Percentiles rank a stretch among this genome's conserved stretches.
These are phyloP conservation scores for Verticillium klebahnii DNA, from an alignment of 2,329 filamentous ascomycete genomes.

Conservation along the genomic window DNA sequence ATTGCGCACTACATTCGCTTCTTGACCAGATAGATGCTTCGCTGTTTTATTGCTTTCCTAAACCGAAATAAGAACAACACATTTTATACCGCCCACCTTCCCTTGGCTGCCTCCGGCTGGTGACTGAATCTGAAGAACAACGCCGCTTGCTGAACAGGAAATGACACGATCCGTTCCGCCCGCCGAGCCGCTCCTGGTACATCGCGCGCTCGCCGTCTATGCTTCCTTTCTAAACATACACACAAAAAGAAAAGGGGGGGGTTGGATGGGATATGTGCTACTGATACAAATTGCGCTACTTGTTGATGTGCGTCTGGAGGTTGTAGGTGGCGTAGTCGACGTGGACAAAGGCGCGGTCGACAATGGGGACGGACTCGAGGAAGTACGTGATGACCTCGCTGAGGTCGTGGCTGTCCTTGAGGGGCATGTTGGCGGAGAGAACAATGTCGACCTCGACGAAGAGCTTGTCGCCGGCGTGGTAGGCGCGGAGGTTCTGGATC, in stretches of 20 bases:
- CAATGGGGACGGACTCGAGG: conserved; percentile 75
- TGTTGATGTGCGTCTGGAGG: conserved; percentile 53
- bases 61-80: too few species aligned
- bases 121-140: background rate
- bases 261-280: background rate
- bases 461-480: conserved; percentile 80
- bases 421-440: conserved; percentile 67
- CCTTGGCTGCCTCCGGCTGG: too few species aligned
- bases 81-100: too few species aligned
- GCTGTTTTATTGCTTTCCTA: too few species aligned
- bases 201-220: background rate
- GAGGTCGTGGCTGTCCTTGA: conserved; percentile 79
- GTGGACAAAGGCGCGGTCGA: conserved; percentile 68
- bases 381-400: conserved; percentile 77
- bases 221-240: background rate
- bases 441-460: conserved; percentile 81
- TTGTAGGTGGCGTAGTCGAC: conserved; percentile 61
- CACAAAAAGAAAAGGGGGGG: background rate
- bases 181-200: background rate
- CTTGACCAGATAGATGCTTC: background rate
- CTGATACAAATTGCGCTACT: conserved; percentile 26
- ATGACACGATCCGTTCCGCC: background rate
- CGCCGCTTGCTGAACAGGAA: background rate
- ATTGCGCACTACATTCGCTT: too few species aligned
- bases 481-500: conserved; percentile 80